Conservation (phyloP, 257 asterid genomes). For the Prunella vulgaris region DNA sequence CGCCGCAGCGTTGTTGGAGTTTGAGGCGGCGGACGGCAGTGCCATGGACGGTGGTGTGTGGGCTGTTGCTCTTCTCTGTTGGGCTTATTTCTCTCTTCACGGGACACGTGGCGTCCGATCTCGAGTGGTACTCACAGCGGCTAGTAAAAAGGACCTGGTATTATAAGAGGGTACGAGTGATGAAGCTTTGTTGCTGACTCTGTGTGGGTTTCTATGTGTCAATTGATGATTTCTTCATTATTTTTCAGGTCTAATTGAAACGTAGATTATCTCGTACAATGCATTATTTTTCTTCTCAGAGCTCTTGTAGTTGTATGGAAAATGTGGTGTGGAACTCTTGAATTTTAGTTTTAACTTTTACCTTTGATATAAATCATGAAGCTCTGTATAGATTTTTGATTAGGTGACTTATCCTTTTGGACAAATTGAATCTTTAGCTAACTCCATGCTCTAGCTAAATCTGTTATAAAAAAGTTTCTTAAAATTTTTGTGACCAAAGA, state of each 20-base stretch:
- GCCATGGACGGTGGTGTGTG: conserved; percentile 87
- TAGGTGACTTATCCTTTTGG: not conserved
- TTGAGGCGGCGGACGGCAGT: conserved; percentile 44
- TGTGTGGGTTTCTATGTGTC: not conserved
- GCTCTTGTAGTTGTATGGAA: not conserved
- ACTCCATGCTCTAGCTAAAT: not conserved
- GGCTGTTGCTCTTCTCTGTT: conserved; percentile 65
- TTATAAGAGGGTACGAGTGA: conserved; percentile 42
- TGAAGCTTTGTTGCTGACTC: not conserved
- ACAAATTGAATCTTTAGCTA: not conserved
- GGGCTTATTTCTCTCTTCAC: conserved; percentile 93
- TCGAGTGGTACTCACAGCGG: conserved; percentile 88
- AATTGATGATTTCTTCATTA: not conserved
- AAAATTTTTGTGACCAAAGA: no score
- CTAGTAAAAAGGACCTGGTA: conserved; percentile 57
- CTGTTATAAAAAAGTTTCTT: no score
- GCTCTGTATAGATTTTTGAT: not conserved
- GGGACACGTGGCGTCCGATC: conserved; percentile 92
- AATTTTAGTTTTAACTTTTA: not conserved
- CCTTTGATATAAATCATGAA: not conserved
- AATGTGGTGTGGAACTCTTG: not conserved
- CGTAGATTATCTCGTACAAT: not conserved
- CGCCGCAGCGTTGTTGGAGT: conserved; percentile 23
- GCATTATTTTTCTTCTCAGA: not conserved
- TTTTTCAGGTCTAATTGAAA: not conserved